Evolutionary conservation across 352 stramenopile genomes (phyloP).

Genomic region (Globisporangium barbulae): DNA sequence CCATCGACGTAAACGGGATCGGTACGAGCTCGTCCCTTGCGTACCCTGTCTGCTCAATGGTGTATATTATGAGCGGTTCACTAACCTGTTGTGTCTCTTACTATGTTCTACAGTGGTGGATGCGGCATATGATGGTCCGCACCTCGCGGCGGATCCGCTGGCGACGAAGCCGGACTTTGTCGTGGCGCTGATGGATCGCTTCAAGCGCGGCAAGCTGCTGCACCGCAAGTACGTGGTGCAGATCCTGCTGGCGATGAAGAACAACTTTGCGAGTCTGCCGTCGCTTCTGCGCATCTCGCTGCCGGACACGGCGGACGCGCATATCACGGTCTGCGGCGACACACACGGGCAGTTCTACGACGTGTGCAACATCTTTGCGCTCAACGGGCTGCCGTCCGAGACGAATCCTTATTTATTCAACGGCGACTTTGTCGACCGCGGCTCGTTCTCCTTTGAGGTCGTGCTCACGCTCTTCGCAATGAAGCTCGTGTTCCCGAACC

Average conservation of each 20-base stretch:
- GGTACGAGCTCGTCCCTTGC: slow-evolving; percentile 23
- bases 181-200: slow-evolving; percentile 92
- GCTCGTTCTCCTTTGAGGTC: slow-evolving; percentile 98
- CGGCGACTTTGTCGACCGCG: slow-evolving; percentile 99
- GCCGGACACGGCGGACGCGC: slow-evolving; percentile 46
- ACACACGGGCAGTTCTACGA: slow-evolving; percentile 99
- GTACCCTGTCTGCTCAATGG: neutral
- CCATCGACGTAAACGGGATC: slow-evolving; percentile 87
- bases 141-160: slow-evolving; percentile 50
- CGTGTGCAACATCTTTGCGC: slow-evolving; percentile 99
- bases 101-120: slow-evolving; percentile 55
- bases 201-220: slow-evolving; percentile 96
- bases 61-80: neutral
- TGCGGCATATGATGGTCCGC: slow-evolving; percentile 72
- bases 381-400: slow-evolving; percentile 95
- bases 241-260: slow-evolving; percentile 93
- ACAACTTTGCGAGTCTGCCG: slow-evolving; percentile 85
- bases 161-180: slow-evolving; percentile 85
- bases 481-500: slow-evolving; percentile 93
- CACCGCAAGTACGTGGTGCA: slow-evolving; percentile 97
- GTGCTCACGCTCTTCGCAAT: slow-evolving; percentile 97
- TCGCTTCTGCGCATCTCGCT: slow-evolving; percentile 89
- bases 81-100: neutral
- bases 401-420: slow-evolving; percentile 99
- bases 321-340: slow-evolving; percentile 97